Base-by-base conservation (phyloP, 2,329 filamentous ascomycete species). In the Neophaeococcomyces aloes region DNA sequence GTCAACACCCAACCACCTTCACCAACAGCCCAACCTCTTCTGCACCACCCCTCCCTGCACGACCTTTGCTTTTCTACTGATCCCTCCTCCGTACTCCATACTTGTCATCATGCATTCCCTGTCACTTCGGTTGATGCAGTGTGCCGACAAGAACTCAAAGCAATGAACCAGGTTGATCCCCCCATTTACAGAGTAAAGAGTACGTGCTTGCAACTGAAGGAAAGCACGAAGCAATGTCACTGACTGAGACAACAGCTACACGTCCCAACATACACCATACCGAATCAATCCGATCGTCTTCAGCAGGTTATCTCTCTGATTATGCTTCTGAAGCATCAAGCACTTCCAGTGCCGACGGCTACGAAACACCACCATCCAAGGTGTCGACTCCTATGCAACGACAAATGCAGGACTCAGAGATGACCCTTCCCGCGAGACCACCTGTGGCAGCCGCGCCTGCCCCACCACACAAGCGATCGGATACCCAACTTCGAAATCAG, bases 221-320 rank as follows among this genome's bases (percentile, higher is more conserved):
- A 54, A 38, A 17, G 15, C 23, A 21, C 14, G 17, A 33, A 14
- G 19, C 19, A 19, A 18, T 17, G 38, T 35, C 19, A 25, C 34
- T 45, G 29, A 39, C 29, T 29, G 4, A 43, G 18, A 11, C 38
- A 34, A 47, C 52, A 69, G 65, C 62, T 50, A 70, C 58, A 53
- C 61, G 58, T 49, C 69, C 69, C 38, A 65, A 69, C 53, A 53
- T 70, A 38, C 53, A 61, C 11, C 64, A 62, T 37, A 57, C 63
- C 35, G 54, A 64, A 34, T 69, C 67, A 2, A 60, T 64, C 48
- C 67, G 65, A 51, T 72, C 69, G n/a, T 59, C 64, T 30, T 62
- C 66, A 36, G 68, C 67, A 29, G 71, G 69, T 47, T 70, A 67
- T 13, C 63, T 70, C 47, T 68, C 66, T 18, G 62, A 69, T 38